A percentile compares a stretch with the other conserved stretches of the same genome.
Evolutionary conservation across 352 stramenopile genomes (phyloP).

Genomic region (Phytopythium oedochilum): DNA sequence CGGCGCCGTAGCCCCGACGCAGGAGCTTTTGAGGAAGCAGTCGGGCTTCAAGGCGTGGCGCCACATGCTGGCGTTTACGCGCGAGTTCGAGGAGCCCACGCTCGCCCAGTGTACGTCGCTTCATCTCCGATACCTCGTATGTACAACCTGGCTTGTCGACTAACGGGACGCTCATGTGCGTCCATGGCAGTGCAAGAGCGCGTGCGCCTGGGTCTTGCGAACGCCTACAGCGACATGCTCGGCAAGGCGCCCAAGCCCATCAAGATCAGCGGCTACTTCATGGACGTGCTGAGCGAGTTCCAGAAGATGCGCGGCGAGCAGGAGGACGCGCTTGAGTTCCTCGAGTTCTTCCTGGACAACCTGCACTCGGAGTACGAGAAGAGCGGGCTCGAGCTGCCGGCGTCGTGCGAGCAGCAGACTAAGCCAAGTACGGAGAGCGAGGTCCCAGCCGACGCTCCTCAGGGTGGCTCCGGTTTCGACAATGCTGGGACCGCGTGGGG

Average conservation of each 20-base stretch:
- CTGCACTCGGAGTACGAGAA: constrained; percentile 80
- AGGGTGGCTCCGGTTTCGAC: not conserved
- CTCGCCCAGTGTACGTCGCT: constrained; percentile 50
- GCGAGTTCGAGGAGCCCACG: constrained; percentile 79
- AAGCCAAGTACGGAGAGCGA: constrained; percentile 24
- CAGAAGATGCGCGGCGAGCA: constrained; percentile 80
- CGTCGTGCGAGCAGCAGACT: constrained; percentile 57
- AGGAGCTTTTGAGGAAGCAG: constrained; percentile 35
- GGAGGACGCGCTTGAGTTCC: constrained; percentile 82
- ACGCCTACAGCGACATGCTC: constrained; percentile 20
- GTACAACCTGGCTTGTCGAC: not conserved
- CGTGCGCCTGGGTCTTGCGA: constrained; percentile 8
- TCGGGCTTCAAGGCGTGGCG: constrained; percentile 65
- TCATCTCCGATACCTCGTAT: too few species aligned
- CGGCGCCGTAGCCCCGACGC: constrained; percentile 27
- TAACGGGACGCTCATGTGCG: not conserved
- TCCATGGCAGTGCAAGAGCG: constrained; percentile 14
- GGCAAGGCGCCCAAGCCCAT: constrained; percentile 64
- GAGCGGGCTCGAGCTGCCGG: constrained; percentile 52
- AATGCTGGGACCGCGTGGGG: constrained; percentile 1
- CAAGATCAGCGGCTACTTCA: constrained; percentile 77
- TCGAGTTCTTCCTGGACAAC: constrained; percentile 85
- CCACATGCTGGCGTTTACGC: constrained; percentile 75
- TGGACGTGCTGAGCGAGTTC: constrained; percentile 77
- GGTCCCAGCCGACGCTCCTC: not conserved